Evolutionary conservation across 2,329 filamentous ascomycete genomes (phyloP).

Genomic region (Nigrospora osmanthi): DNA sequence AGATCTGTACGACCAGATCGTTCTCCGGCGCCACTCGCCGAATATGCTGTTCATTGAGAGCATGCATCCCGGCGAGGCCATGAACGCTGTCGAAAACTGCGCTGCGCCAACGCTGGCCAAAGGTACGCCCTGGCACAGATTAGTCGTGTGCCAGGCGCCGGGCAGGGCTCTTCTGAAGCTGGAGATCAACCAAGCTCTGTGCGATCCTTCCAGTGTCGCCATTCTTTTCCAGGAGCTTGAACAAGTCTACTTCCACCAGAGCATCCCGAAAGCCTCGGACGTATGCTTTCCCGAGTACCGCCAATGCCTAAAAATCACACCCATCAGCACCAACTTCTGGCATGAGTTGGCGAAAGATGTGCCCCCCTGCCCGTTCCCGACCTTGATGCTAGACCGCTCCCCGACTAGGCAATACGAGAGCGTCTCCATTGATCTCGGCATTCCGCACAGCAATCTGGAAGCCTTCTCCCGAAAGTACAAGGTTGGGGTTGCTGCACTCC

Average conservation of each 20-base stretch:
- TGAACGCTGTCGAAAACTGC: conserved; percentile 30
- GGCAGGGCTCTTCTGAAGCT: conserved; percentile 38
- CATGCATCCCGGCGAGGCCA: conserved; percentile 26
- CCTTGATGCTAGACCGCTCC: conserved; percentile 18
- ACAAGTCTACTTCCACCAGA: conserved; percentile 32
- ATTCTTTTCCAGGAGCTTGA: conserved; percentile 39
- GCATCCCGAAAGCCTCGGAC: conserved; percentile 21
- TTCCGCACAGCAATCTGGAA: conserved; percentile 30
- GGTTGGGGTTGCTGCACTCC: conserved; percentile 38
- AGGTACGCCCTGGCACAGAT: conserved; percentile 37
- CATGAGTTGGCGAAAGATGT: conserved; percentile 27
- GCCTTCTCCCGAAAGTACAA: conserved; percentile 32
- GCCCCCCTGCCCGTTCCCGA: conserved; percentile 38
- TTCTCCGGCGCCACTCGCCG: conserved; percentile 38
- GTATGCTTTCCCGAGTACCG: conserved; percentile 30
- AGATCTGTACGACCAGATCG: conserved; percentile 41
- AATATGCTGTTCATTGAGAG: conserved; percentile 47
- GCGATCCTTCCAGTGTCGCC: conserved; percentile 37
- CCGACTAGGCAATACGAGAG: conserved; percentile 21
- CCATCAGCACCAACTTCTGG: conserved; percentile 35
- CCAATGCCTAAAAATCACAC: conserved; percentile 13
- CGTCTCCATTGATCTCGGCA: conserved; percentile 29
- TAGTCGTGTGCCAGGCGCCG: conserved; percentile 39
- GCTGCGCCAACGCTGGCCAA: conserved; percentile 29
- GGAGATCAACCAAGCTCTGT: conserved; percentile 42